Percentiles rank a stretch among this genome's conserved stretches.
phyloP scores from a whole-genome alignment of 352 stramenopile genomes.

The Globisporangium radiosum region DNA sequence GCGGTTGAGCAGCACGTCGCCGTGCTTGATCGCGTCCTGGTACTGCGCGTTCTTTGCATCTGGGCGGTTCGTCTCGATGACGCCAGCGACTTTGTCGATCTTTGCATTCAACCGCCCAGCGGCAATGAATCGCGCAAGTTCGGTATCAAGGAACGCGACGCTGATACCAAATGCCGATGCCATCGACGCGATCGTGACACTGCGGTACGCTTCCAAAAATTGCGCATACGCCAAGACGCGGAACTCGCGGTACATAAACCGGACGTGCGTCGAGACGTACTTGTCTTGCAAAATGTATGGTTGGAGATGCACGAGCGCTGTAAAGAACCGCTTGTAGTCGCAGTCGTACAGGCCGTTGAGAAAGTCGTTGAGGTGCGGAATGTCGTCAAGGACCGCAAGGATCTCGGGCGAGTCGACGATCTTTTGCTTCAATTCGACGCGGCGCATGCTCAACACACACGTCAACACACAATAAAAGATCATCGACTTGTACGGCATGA shows the following conservation, averaged over 20 bases:
- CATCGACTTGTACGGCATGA: conserved; percentile 97
- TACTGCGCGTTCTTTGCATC: conserved; percentile 99
- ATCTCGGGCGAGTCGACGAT: conserved; percentile 97
- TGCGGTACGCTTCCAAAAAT: conserved; percentile 97
- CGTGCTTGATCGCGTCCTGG: conserved; percentile 98
- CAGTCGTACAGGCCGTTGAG: conserved; percentile 96
- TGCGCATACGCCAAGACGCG: conserved; percentile 97
- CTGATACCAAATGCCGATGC: conserved; percentile 94
- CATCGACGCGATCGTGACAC: conserved; percentile 96
- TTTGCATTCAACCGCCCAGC: conserved; percentile 95
- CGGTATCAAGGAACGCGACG: conserved; percentile 93
- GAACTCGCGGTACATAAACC: conserved; percentile 95
- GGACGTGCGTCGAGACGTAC: conserved; percentile 90
- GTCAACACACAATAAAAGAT: conserved; percentile 97
- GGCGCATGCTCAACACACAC: conserved; percentile 90
- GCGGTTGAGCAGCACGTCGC: conserved; percentile 97
- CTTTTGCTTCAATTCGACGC: conserved; percentile 96
- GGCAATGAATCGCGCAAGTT: conserved; percentile 97
- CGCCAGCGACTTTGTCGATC: conserved; percentile 98
- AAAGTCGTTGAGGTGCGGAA: conserved; percentile 77
- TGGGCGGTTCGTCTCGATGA: conserved; percentile 98
- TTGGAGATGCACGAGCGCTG: conserved; percentile 85
- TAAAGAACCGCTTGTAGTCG: conserved; percentile 97
- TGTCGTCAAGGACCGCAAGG: conserved; percentile 81
- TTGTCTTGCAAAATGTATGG: conserved; percentile 87